These are phyloP conservation scores for Vigna reflexopilosa DNA, from an alignment of 306 rosid species.

Conservation along the genomic window DNA sequence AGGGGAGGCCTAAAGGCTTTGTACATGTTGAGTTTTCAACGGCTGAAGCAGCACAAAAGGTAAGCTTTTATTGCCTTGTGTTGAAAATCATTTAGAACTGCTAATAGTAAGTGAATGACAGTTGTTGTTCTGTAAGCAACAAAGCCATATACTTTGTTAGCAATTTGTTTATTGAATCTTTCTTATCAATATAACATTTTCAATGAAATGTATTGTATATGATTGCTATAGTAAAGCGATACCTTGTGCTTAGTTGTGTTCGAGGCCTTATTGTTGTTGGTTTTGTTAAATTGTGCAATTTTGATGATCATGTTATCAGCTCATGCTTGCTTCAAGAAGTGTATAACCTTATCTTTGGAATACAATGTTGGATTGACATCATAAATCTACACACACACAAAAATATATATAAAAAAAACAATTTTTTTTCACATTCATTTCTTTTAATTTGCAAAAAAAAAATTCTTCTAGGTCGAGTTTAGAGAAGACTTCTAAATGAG, in stretches of 20 bases:
- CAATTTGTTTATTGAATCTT: neutral
- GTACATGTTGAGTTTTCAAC: conserved; percentile 78
- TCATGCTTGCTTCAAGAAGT: neutral
- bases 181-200: no score
- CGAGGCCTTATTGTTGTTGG: no score
- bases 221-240: no score
- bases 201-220: no score
- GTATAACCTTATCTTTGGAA: neutral
- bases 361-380: neutral
- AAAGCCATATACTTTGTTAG: neutral
- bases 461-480: no score
- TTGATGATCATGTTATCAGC: neutral
- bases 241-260: no score
- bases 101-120: neutral
- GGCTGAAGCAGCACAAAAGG: conserved; percentile 63
- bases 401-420: no score
- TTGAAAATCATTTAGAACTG: conserved; percentile 25
- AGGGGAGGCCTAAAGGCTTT: conserved; percentile 66
- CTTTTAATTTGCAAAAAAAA: no score
- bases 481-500: no score
- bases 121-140: neutral
- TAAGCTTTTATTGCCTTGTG: conserved; percentile 43
- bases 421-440: no score
- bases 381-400: no score
- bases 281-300: no score